Percentiles rank a stretch among this genome's conserved stretches.
These are phyloP conservation scores for Diplodia seriata DNA, from an alignment of 2,329 filamentous ascomycete species.

Conservation along the genomic window DNA sequence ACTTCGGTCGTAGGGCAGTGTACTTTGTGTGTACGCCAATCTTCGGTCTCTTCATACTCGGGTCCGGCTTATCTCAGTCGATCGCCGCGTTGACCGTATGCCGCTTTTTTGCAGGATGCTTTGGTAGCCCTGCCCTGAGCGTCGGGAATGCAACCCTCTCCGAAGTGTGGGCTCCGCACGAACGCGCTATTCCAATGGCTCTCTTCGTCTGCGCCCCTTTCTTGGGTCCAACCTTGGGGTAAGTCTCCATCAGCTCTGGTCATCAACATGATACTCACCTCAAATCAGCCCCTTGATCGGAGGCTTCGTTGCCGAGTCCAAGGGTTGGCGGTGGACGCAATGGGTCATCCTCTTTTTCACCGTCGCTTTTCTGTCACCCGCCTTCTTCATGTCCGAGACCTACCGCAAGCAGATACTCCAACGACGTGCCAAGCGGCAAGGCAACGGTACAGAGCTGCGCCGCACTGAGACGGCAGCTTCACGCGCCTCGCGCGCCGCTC, in stretches of 20 bases:
- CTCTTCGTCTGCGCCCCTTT: constrained; percentile 48
- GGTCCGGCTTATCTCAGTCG: constrained; percentile 61
- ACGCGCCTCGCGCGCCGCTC: constrained; percentile 35
- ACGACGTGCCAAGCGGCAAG: constrained; percentile 38
- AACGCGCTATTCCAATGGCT: constrained; percentile 42
- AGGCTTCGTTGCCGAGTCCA: constrained; percentile 47
- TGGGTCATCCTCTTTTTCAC: constrained; percentile 52
- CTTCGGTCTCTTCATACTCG: constrained; percentile 61
- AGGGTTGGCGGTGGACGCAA: constrained; percentile 50
- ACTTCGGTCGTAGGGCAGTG: constrained; percentile 72
- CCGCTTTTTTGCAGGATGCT: constrained; percentile 58
- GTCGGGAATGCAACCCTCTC: constrained; percentile 49
- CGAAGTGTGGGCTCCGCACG: constrained; percentile 45
- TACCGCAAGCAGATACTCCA: constrained; percentile 58
- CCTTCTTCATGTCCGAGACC: constrained; percentile 58
- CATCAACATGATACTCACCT: background rate
- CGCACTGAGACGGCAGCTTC: constrained; percentile 31
- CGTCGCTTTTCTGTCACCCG: constrained; percentile 42
- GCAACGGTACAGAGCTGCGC: constrained; percentile 38
- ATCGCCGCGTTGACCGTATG: constrained; percentile 73
- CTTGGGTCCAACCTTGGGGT: constrained; percentile 46
- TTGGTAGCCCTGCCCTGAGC: constrained; percentile 44
- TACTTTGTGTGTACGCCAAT: constrained; percentile 71
- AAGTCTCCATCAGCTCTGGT: constrained; percentile 32
- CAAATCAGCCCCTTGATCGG: constrained; percentile 47